Conservation (phyloP, 768 basidiomycete species). For the Trametes cingulata region DNA sequence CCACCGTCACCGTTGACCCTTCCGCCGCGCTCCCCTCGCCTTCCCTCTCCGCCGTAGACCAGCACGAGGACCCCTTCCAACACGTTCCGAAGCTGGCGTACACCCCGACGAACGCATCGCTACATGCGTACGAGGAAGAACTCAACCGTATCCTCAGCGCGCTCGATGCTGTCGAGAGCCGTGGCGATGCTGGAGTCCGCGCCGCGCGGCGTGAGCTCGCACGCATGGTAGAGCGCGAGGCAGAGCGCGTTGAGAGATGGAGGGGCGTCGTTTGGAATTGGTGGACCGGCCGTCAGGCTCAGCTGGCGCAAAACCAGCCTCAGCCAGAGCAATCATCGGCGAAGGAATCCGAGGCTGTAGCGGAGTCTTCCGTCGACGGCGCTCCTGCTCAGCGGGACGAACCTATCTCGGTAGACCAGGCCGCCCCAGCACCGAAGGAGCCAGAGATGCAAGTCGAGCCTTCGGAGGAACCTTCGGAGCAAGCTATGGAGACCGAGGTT, state of each 20-base stretch:
- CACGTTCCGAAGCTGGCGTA: slow-evolving; percentile 52
- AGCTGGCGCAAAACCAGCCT: background rate
- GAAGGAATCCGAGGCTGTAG: background rate
- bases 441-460: slow-evolving; percentile 2
- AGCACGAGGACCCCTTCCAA: slow-evolving; percentile 13
- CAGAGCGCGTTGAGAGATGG: slow-evolving; percentile 48
- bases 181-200: slow-evolving; percentile 56
- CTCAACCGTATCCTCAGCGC: slow-evolving; percentile 62
- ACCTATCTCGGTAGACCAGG: background rate
- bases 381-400: background rate
- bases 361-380: background rate
- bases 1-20: slow-evolving; percentile 33
- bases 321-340: background rate
- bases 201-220: slow-evolving; percentile 53
- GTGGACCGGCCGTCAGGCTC: slow-evolving; percentile 8
- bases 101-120: slow-evolving; percentile 56
- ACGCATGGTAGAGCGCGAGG: slow-evolving; percentile 59
- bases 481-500: slow-evolving; percentile 3
- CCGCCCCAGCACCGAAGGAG: background rate
- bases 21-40: slow-evolving; percentile 24
- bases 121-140: slow-evolving; percentile 64
- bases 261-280: slow-evolving; percentile 26
- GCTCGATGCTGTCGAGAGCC: slow-evolving; percentile 69
- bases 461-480: background rate
- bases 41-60: background rate